phyloP scores from a whole-genome alignment of 257 asterid genomes.

The Ilex asprella region DNA sequence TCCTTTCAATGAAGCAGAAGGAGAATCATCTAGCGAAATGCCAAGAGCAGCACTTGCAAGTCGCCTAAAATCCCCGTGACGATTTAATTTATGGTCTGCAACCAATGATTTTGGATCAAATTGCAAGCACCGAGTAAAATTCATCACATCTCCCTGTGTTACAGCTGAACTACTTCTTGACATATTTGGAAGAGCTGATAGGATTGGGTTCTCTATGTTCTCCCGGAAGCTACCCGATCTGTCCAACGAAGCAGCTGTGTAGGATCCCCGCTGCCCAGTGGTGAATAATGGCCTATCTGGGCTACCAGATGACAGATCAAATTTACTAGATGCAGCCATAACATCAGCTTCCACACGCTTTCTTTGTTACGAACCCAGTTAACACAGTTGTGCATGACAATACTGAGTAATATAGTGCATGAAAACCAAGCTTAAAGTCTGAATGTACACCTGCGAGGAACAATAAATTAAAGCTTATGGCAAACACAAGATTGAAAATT shows the following conservation, averaged over 20 bases:
- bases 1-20: slow-evolving; percentile 47
- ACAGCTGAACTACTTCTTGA: slow-evolving; percentile 59
- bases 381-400: slow-evolving; percentile 79
- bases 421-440: slow-evolving; percentile 20
- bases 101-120: slow-evolving; percentile 82
- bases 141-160: slow-evolving; percentile 63
- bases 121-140: slow-evolving; percentile 76
- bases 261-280: slow-evolving; percentile 73
- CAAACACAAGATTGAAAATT: too few relatives aligned
- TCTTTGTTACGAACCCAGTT: slow-evolving; percentile 48
- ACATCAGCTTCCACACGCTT: slow-evolving; percentile 56
- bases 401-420: slow-evolving; percentile 39
- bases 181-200: slow-evolving; percentile 77
- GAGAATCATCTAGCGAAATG: slow-evolving; percentile 59
- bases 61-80: slow-evolving; percentile 66
- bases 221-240: slow-evolving; percentile 73
- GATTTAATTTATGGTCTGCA: slow-evolving; percentile 70
- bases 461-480: too few relatives aligned
- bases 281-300: slow-evolving; percentile 75
- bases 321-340: slow-evolving; percentile 89
- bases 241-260: slow-evolving; percentile 61
- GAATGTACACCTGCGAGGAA: too few relatives aligned
- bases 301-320: slow-evolving; percentile 73
- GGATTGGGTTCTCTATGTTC: slow-evolving; percentile 61
- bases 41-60: slow-evolving; percentile 76